Percentiles rank a stretch among this genome's conserved stretches.
Conservation (phyloP, 441 rosid species). For the Euphorbia celastroides region DNA sequence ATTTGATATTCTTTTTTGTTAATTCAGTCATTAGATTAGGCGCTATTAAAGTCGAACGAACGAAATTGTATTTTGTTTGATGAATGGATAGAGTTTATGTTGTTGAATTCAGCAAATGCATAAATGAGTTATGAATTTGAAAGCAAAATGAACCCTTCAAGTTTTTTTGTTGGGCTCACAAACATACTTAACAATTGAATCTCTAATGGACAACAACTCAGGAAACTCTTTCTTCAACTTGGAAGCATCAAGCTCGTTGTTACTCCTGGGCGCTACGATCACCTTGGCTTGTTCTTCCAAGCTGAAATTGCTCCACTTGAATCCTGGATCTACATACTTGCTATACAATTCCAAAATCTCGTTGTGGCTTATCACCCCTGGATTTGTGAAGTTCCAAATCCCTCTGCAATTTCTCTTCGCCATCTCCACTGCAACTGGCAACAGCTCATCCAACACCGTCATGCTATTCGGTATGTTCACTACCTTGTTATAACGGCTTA, state of each 20-base stretch:
- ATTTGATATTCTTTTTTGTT: too few species aligned
- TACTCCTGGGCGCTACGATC: constrained; percentile 85
- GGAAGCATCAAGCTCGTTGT: constrained; percentile 75
- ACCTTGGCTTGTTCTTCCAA: constrained; percentile 91
- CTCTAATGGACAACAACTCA: constrained; percentile 71
- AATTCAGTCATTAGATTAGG: too few species aligned
- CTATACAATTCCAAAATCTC: constrained; percentile 82
- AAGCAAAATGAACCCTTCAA: not conserved
- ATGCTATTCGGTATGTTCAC: constrained; percentile 90
- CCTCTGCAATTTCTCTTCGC: constrained; percentile 92
- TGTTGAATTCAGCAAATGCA: too few species aligned
- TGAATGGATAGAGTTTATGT: too few species aligned
- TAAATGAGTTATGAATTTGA: not conserved
- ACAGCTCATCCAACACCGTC: constrained; percentile 86
- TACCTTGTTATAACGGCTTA: constrained; percentile 73
- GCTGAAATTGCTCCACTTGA: constrained; percentile 79
- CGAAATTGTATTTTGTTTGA: too few species aligned
- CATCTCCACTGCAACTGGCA: constrained; percentile 86
- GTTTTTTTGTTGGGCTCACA: constrained; percentile 75
- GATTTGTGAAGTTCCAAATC: constrained; percentile 85
- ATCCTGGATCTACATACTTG: constrained; percentile 54
- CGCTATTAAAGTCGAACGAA: too few species aligned
- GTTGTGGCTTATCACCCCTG: constrained; percentile 84
- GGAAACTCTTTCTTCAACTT: constrained; percentile 82
- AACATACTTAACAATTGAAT: constrained; percentile 67